phyloP scores from a whole-genome alignment of 2,329 filamentous ascomycete genomes.

The Hypoxylon sp. region DNA sequence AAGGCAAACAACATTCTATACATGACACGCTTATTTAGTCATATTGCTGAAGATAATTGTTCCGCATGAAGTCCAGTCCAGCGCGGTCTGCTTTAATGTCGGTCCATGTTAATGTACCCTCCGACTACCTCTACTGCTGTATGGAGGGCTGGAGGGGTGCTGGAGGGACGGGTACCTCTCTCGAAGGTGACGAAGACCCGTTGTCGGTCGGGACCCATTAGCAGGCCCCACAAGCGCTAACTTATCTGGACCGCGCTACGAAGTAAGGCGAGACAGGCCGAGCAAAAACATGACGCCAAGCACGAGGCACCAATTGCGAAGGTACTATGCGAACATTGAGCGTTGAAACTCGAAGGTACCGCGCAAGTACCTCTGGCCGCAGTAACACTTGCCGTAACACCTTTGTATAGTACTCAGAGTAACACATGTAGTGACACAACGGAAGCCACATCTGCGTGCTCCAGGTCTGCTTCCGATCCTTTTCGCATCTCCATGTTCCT shows the following conservation, averaged over 20 bases:
- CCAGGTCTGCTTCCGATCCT: constrained; percentile 39
- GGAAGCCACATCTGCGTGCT: constrained; percentile 23
- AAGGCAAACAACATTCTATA: constrained; percentile 5
- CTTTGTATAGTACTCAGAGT: neutral
- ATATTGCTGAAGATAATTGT: constrained; percentile 4
- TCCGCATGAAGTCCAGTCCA: neutral
- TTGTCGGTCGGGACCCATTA: constrained; percentile 30
- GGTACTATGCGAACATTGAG: too few species aligned
- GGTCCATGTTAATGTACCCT: neutral
- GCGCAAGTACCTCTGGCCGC: constrained; percentile 15
- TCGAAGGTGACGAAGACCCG: constrained; percentile 25
- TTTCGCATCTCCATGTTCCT: constrained; percentile 26
- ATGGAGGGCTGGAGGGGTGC: neutral
- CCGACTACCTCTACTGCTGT: too few species aligned
- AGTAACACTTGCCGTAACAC: constrained; percentile 23
- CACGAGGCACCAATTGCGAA: constrained; percentile 19
- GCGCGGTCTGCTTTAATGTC: constrained; percentile 2
- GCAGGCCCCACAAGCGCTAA: constrained; percentile 30
- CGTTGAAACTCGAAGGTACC: constrained; percentile 4
- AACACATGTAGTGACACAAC: constrained; percentile 30
- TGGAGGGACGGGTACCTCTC: constrained; percentile 42
- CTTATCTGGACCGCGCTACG: constrained; percentile 41
- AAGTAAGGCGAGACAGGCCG: constrained; percentile 45
- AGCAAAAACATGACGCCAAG: constrained; percentile 33
- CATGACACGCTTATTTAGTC: constrained; percentile 5